Percentiles rank a stretch among this genome's conserved stretches.
phyloP scores from a whole-genome alignment of 768 basidiomycete genomes.

The Tricholoma flavovirens region DNA sequence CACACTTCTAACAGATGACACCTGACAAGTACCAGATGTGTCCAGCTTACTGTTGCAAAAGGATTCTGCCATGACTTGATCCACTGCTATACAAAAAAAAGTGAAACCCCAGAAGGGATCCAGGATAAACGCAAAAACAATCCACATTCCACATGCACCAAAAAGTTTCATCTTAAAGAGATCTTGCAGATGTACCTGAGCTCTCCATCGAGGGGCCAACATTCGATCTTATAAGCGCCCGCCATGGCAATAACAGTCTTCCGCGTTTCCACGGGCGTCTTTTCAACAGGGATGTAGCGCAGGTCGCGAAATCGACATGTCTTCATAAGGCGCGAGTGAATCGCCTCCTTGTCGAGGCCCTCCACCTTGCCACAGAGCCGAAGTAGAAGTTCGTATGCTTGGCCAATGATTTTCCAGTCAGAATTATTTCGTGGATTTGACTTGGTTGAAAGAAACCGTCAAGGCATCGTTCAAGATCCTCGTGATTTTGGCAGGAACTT shows the following conservation, averaged over 20 bases:
- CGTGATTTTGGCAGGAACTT: constrained; percentile 18
- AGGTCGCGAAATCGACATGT: constrained; percentile 17
- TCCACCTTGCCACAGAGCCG: constrained; percentile 8
- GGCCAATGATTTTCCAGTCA: not conserved
- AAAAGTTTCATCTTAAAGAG: constrained; percentile 20
- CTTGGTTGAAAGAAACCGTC: constrained; percentile 10
- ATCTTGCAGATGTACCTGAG: constrained; percentile 23
- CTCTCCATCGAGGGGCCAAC: constrained; percentile 26
- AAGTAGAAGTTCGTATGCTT: constrained; percentile 18
- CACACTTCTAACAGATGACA: constrained; percentile 29
- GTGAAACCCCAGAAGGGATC: not conserved
- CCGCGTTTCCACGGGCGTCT: constrained; percentile 20
- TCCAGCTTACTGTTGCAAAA: constrained; percentile 27
- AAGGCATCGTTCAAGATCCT: constrained; percentile 24
- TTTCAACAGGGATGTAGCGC: constrained; percentile 19
- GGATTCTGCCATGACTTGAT: constrained; percentile 22
- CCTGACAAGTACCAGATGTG: constrained; percentile 22
- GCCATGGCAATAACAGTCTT: constrained; percentile 22
- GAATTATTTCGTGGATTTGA: too few relatives aligned
- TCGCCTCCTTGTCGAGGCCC: constrained; percentile 10
- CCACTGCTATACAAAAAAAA: constrained; percentile 18
- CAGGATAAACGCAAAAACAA: not conserved
- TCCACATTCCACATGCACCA: not conserved
- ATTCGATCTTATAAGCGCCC: constrained; percentile 20
- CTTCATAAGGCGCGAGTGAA: constrained; percentile 25